Evolutionary conservation across 805 yeast genomes (phyloP), one percentile per base, ranked within the genome.

Genomic region (Jamesozyma lodderae): DNA sequence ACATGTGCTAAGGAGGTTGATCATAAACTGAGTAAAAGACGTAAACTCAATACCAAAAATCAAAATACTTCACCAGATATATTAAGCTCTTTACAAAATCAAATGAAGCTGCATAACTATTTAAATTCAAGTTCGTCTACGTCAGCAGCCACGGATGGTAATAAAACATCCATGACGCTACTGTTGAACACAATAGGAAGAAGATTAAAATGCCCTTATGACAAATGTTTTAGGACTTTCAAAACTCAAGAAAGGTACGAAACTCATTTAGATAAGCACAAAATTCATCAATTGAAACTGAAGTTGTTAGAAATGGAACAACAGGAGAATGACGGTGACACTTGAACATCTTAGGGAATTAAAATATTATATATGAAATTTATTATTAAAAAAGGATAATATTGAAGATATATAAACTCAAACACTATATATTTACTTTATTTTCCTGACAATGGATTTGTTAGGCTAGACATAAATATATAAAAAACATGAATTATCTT

Each of bases 211-310:
- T 80, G 87, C 50, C 67, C 75, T 0, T 70, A 63, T 42, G 54
- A 48, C 3, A 67, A 67, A 30, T 80, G 88, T 53, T 60, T 59
- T 24, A 64, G 85, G 41, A 61, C 64, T 6, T 80, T 80, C 52
- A 65, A 66, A 36, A 67, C 70, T 2, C 50, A 53, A 31, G 63
- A 59, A 33, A 48, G 50, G 26, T 60, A 37, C 34, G 51, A 60
- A 16, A 46, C 40, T 29, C 65, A 60, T 44, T 44, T 60, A 18
- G 56, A 53, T 7, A 59, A 57, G 34, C 65, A 60, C 37, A 55
- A 57, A 29, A 54, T 59, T 8, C 62, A 60, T 45, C 51, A 55
- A 36, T 33, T 53, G 38, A 60, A 59, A 37, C 38, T 59, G 36
- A 55, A 57, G 35, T 37, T 52, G 23, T 38, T 54, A 14, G 35